phyloP scores from a whole-genome alignment of 768 basidiomycete species.

The Postia placenta region DNA sequence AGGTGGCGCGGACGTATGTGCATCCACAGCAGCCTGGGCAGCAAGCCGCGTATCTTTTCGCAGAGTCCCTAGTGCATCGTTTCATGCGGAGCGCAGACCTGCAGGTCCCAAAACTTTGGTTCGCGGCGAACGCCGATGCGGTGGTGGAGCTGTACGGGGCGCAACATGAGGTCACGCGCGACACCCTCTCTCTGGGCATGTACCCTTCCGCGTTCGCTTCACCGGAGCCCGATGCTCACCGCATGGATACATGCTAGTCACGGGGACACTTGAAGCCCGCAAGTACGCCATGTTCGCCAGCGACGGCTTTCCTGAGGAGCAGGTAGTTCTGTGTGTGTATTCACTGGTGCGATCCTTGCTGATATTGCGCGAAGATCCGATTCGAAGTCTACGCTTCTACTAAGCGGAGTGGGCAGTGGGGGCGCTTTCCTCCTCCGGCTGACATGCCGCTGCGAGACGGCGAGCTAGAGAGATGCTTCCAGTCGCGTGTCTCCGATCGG shows the following conservation, averaged over 20 bases:
- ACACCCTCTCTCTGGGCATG: conserved; percentile 32
- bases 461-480: conserved; percentile 37
- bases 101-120: conserved; percentile 66
- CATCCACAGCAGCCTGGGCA: conserved; percentile 60
- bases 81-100: conserved; percentile 54
- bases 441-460: conserved; percentile 38
- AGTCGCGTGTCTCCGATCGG: conserved; percentile 24
- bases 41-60: conserved; percentile 58
- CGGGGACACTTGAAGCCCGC: conserved; percentile 64
- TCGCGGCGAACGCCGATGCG: conserved; percentile 58
- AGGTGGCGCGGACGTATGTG: conserved; percentile 46
- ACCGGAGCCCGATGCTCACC: neutral
- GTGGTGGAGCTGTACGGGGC: conserved; percentile 54
- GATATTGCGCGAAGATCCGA: conserved; percentile 40
- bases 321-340: conserved; percentile 23
- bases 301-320: conserved; percentile 58
- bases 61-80: conserved; percentile 64
- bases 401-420: conserved; percentile 60
- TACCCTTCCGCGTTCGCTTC: neutral
- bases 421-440: conserved; percentile 55
- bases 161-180: conserved; percentile 27
- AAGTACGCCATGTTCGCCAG: conserved; percentile 76
- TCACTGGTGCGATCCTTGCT: neutral
- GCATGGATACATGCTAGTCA: conserved; percentile 36
- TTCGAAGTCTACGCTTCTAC: conserved; percentile 62